phyloP scores from a whole-genome alignment of 345 rosid species.

The Eucalyptus curtisii region DNA sequence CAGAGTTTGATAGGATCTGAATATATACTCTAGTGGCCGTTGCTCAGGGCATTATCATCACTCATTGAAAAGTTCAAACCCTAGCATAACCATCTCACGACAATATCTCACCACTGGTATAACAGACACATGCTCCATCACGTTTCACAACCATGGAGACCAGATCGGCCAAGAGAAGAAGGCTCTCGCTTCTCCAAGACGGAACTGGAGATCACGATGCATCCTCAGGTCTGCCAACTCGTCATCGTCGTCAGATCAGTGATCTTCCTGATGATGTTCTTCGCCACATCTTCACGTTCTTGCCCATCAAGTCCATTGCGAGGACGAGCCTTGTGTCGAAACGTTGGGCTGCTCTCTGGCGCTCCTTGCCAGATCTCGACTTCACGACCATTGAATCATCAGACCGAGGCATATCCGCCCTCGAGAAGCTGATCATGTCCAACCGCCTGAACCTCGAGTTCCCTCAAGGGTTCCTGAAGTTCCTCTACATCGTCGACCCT shows the following conservation, averaged over 20 bases:
- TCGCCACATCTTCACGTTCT: conserved; percentile 47
- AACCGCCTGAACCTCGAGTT: neutral
- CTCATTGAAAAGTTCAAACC: conserved; percentile 5
- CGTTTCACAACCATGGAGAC: conserved; percentile 36
- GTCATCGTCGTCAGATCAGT: conserved; percentile 12
- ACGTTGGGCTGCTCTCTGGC: conserved; percentile 66
- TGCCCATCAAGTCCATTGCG: conserved; percentile 52
- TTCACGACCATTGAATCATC: conserved; percentile 36
- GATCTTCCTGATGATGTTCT: conserved; percentile 58
- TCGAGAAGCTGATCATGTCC: neutral
- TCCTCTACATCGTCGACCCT: neutral
- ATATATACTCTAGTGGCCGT: neutral
- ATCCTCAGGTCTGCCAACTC: neutral
- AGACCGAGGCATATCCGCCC: neutral
- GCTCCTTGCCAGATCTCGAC: conserved; percentile 80
- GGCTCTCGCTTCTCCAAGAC: conserved; percentile 7
- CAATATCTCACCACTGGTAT: neutral
- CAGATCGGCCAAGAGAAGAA: conserved; percentile 57
- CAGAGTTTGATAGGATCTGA: neutral
- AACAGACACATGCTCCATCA: neutral
- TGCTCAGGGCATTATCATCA: neutral
- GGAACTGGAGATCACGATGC: neutral
- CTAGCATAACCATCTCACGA: neutral
- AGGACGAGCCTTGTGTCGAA: conserved; percentile 46
- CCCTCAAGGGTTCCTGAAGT: neutral